phyloP scores from a whole-genome alignment of 2,329 filamentous ascomycete species.

The Cercospora sesami region DNA sequence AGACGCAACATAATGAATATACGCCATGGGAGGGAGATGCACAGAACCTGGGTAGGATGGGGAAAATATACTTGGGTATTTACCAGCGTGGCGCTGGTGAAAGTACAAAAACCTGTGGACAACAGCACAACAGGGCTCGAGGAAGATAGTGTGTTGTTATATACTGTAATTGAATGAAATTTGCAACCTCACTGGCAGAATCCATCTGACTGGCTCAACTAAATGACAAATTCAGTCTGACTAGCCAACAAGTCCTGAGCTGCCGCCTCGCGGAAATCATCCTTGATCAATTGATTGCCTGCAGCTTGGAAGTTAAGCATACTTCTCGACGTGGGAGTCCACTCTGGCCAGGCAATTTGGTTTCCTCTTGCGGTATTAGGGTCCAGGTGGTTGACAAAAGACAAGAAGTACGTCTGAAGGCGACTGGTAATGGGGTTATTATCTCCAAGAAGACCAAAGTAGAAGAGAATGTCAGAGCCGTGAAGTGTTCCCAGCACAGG shows the following conservation, averaged over 20 bases:
- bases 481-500: slow-evolving; percentile 77
- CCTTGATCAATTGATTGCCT: slow-evolving; percentile 43
- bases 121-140: background rate
- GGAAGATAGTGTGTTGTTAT: background rate
- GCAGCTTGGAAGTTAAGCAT: slow-evolving; percentile 53
- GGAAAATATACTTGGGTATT: background rate
- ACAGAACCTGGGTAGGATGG: background rate
- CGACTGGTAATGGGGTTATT: slow-evolving; percentile 37
- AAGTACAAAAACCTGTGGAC: background rate
- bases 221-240: slow-evolving; percentile 21
- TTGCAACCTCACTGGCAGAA: background rate
- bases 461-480: slow-evolving; percentile 48
- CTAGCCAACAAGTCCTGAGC: slow-evolving; percentile 45
- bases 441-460: slow-evolving; percentile 15
- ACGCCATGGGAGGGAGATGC: background rate
- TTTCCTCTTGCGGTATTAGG: slow-evolving; percentile 57
- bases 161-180: background rate
- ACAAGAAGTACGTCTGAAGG: slow-evolving; percentile 69
- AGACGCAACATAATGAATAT: background rate
- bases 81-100: background rate
- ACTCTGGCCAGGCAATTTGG: slow-evolving; percentile 55
- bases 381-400: slow-evolving; percentile 69
- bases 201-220: too few relatives aligned
- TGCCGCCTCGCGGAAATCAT: slow-evolving; percentile 52
- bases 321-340: slow-evolving; percentile 49